Evolutionary conservation across 1,284 basidiomycete genomes (phyloP), one percentile per base, ranked within the genome.

Genomic region (Xerocomus minutiporus): DNA sequence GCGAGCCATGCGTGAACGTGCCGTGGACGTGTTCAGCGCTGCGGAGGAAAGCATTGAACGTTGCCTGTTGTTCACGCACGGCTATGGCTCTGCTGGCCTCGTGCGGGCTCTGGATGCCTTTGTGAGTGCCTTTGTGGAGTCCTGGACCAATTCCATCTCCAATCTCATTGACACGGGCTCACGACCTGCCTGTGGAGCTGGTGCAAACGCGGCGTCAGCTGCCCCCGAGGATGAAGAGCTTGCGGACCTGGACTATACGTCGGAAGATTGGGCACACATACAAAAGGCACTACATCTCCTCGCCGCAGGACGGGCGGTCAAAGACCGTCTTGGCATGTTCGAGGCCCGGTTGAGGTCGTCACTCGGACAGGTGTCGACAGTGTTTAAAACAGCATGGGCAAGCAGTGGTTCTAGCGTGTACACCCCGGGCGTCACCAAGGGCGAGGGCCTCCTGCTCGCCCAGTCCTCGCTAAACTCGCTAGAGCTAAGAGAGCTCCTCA

Each of bases 261-360:
- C 83, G 3, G 84, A 91, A 52, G 93, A 97, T 67, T 94, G 92
- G 90, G 77, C 81, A 3, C 78, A 83, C 26, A 93, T 97, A 57
- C 93, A 96, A 67, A 71, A 82, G 8, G 83, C 84, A 1, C 70
- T 97, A n/a, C 88, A 92, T 63, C 75, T 95, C 20, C 79, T 97
- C 32, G 84, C 88, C 26, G 81, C 88, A 17, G 86, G 87, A 34
- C 80, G 86, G 1, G 78, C 80, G 0, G 77, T 93, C 8, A 79
- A 79, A 29, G 87, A 91, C 38, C 81, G 84, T 13, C 70, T 93
- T 31, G 58, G 66, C 3, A 64, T 69, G 26, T 93, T 93, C 62
- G 92, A 96, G 68, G 68, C 66, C 5, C 87, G 84, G 61, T 66
- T 94, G 39, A 77, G 80, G 40, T 71, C 74, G 0, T 75, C 75